Percentiles rank a stretch among this genome's conserved stretches.
Evolutionary conservation across 2,329 filamentous ascomycete genomes (phyloP).

Genomic region (Cladosporium sp.): DNA sequence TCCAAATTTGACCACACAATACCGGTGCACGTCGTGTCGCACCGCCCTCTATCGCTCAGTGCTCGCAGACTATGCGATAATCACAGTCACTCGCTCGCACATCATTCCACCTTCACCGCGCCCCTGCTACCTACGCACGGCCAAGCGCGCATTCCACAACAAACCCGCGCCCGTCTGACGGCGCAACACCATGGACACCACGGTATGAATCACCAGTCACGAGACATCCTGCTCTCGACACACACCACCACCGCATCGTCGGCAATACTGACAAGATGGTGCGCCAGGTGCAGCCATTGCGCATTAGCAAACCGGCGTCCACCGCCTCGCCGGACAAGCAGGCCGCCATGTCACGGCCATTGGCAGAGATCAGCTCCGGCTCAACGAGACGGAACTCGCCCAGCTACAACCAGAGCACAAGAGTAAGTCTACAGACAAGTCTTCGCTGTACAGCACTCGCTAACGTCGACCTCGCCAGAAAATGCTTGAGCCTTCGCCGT

Average conservation of each 20-base stretch:
- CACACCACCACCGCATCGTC: neutral
- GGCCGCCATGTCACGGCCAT: conserved; percentile 64
- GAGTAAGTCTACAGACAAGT: conserved; percentile 48
- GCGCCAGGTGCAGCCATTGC: conserved; percentile 67
- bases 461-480: conserved; percentile 46
- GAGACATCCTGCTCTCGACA: neutral
- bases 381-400: conserved; percentile 88
- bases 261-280: conserved; percentile 16
- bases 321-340: conserved; percentile 59
- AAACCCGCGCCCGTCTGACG: conserved; percentile 10
- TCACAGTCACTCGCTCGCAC: neutral
- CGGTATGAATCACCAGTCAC: conserved; percentile 2
- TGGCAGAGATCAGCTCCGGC: conserved; percentile 84
- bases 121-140: neutral
- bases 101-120: too few relatives aligned
- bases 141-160: conserved; percentile 15
- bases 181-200: conserved; percentile 13
- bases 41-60: conserved; percentile 1
- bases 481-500: conserved; percentile 72
- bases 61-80: conserved; percentile 10
- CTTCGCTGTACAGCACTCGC: neutral
- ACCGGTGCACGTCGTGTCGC: conserved; percentile 2
- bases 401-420: conserved; percentile 73
- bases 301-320: conserved; percentile 68
- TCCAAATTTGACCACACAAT: neutral